phyloP scores from a whole-genome alignment of 306 rosid genomes.

The Neltuma alba region DNA sequence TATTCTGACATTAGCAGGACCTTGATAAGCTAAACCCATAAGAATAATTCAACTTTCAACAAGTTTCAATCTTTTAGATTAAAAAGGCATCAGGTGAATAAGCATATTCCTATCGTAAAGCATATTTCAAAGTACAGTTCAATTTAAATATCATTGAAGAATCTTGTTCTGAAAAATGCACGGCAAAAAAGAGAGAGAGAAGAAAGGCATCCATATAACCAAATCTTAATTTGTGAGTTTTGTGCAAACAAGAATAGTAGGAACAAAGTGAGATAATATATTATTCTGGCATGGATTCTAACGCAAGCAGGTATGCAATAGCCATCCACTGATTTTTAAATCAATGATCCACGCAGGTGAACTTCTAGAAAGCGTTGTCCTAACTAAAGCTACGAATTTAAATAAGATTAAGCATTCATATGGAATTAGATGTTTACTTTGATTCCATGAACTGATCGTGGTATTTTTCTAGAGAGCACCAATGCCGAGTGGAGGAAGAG shows the following conservation, averaged over 20 bases:
- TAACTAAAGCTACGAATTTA: background rate
- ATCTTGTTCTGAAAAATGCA: conserved; percentile 8
- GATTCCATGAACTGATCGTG: conserved; percentile 81
- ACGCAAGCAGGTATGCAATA: background rate
- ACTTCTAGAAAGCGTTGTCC: background rate
- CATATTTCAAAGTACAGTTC: background rate
- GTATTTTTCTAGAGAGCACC: conserved; percentile 95
- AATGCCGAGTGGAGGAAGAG: conserved; percentile 98
- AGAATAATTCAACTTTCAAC: background rate
- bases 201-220: background rate
- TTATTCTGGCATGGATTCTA: conserved; percentile 3
- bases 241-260: background rate
- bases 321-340: background rate
- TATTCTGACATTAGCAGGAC: background rate
- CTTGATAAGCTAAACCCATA: background rate
- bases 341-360: background rate
- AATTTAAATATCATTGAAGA: background rate
- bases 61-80: background rate
- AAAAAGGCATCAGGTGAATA: background rate
- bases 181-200: background rate
- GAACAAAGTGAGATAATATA: conserved; percentile 6
- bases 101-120: background rate
- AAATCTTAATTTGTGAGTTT: background rate
- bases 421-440: conserved; percentile 52
- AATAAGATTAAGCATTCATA: conserved; percentile 8